Conservation (phyloP, 1,139 yeast species). For the Kodamaea fungicola region DNA sequence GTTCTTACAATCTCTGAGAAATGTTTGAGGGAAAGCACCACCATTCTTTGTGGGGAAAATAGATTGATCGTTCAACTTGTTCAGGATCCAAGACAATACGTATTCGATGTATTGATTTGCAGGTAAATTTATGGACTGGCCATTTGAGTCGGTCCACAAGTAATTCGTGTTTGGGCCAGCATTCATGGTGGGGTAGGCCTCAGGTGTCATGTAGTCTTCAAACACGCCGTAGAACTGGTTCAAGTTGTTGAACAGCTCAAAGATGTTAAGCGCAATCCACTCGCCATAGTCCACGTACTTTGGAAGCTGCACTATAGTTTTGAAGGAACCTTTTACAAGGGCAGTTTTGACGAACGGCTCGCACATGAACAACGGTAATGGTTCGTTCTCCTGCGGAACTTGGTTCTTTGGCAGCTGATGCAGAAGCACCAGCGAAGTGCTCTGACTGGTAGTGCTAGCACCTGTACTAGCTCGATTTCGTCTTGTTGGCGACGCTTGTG, state of each 20-base stretch:
- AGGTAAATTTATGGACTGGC: constrained; percentile 79
- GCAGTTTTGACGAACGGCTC: constrained; percentile 95
- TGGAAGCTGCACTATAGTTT: constrained; percentile 91
- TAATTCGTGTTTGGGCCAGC: constrained; percentile 94
- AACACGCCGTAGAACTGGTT: constrained; percentile 87
- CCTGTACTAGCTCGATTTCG: constrained; percentile 18
- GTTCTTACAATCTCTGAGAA: constrained; percentile 77
- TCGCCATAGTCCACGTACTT: constrained; percentile 92
- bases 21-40: constrained; percentile 89
- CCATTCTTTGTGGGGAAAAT: constrained; percentile 91
- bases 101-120: constrained; percentile 91
- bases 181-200: constrained; percentile 87
- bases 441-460: constrained; percentile 1
- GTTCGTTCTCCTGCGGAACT: constrained; percentile 11
- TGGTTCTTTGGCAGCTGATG: constrained; percentile 20
- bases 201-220: constrained; percentile 86
- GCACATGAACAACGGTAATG: constrained; percentile 68
- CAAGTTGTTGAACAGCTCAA: constrained; percentile 82
- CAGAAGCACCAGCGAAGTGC: background rate
- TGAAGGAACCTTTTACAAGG: constrained; percentile 94
- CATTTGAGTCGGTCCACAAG: constrained; percentile 80
- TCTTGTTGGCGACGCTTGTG: constrained; percentile 32
- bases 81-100: constrained; percentile 86
- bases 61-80: constrained; percentile 83
- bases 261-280: constrained; percentile 92